Percentiles rank a stretch among this genome's conserved stretches.
phyloP scores from a whole-genome alignment of 2,329 filamentous ascomycete species.

The Fusarium annulatum region DNA sequence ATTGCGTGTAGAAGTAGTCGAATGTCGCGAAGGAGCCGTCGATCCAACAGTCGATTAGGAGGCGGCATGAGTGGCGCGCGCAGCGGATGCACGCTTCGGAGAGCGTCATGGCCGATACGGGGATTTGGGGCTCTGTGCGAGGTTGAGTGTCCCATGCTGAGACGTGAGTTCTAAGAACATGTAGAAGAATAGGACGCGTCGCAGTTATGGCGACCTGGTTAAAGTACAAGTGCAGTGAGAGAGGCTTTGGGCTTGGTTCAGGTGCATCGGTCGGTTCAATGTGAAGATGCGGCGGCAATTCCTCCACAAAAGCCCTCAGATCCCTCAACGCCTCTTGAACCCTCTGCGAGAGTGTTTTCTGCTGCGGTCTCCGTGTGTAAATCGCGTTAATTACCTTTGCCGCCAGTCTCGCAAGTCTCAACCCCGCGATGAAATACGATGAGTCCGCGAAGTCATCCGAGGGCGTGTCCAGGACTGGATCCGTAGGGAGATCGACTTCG shows the following conservation, averaged over 20 bases:
- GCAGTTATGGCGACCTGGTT: slow-evolving; percentile 50
- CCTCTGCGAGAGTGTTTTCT: slow-evolving; percentile 47
- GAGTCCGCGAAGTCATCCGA: slow-evolving; percentile 49
- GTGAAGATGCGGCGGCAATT: slow-evolving; percentile 47
- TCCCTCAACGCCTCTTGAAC: slow-evolving; percentile 49
- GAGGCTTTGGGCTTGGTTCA: slow-evolving; percentile 41
- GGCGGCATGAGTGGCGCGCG: slow-evolving; percentile 56
- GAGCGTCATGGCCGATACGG: slow-evolving; percentile 51
- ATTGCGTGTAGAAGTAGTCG: slow-evolving; percentile 59
- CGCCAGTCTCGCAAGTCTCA: slow-evolving; percentile 52
- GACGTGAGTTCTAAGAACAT: slow-evolving; percentile 48
- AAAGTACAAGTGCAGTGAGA: slow-evolving; percentile 51
- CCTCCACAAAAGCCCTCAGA: slow-evolving; percentile 47
- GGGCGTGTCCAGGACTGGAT: slow-evolving; percentile 42
- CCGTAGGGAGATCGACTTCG: slow-evolving; percentile 55
- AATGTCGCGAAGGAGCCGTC: slow-evolving; percentile 59
- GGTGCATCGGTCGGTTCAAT: slow-evolving; percentile 42
- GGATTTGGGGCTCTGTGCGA: slow-evolving; percentile 39
- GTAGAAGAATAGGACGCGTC: slow-evolving; percentile 50
- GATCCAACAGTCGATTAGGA: slow-evolving; percentile 58
- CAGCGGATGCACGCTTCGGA: slow-evolving; percentile 59
- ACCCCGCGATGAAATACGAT: slow-evolving; percentile 49
- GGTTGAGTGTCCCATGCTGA: slow-evolving; percentile 40
- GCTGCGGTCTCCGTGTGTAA: slow-evolving; percentile 46
- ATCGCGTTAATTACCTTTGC: slow-evolving; percentile 47